Base-by-base conservation (phyloP, 2,329 filamentous ascomycete genomes). In the Arthrobotrys iridis region DNA sequence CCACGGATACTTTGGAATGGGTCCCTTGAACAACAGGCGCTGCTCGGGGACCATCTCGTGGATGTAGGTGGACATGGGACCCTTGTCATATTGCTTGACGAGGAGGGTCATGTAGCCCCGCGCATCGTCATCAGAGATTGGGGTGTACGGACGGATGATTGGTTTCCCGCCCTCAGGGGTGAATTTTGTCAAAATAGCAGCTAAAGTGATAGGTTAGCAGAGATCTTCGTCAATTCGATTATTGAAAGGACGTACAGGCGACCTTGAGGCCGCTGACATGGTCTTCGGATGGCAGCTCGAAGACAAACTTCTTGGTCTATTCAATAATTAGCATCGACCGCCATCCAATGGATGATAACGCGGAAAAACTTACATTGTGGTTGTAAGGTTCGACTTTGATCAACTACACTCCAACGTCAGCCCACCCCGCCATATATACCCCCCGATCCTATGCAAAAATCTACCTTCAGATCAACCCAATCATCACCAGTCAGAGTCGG, bases 1-100 rank as follows among this genome's bases (percentile, higher is more conserved):
- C 93, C 93, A 98, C 30, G 88, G 84, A 84, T 97, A 98, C 84
- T 99, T 99, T 80, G 93, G 92, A 40, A 99, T 88, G 1, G 95
- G 95, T 15, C 95, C 95, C 87, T 99, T 98, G 85, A 99, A 89
- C 77, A 94, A 90, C 65, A 99, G 89, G 13, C 87, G 86, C 83
- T 98, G 90, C 77, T 93, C 92, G 46, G 92, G 89, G 33, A 87
- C 86, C 88, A 99, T 88, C 81, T 87, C 86, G 86, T 97, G 92
- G 58, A 99, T 82, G 85, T 98, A 91, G 78, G 89, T 88, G 77
- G 92, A 96, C 95, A 99, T 98, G 77, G 92, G 90, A 37, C 95
- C 95, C 80, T 89, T 87, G 77, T 91, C 90, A 85, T 99, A 99
- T 81, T 88, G 89, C 87, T 99, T 99, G 81, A 99, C 87, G 60